Percentiles rank a stretch among this genome's conserved stretches.
phyloP scores from a whole-genome alignment of 345 rosid species.

The Citrus medica region DNA sequence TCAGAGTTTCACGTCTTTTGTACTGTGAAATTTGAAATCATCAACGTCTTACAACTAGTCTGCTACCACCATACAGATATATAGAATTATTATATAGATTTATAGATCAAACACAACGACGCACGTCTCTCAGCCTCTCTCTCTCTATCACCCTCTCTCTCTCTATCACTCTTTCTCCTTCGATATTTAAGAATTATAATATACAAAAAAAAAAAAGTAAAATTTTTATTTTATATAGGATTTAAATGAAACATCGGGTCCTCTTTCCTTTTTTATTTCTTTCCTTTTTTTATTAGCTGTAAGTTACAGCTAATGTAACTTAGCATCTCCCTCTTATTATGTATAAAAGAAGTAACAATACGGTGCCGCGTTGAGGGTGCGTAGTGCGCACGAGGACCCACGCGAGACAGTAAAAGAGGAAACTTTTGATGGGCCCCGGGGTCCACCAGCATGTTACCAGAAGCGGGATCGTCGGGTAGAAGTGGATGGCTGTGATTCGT shows the following conservation, averaged over 20 bases:
- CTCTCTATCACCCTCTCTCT: neutral
- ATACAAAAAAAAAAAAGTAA: neutral
- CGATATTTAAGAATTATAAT: neutral
- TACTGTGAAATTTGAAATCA: neutral
- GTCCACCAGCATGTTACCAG: neutral
- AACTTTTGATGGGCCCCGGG: neutral
- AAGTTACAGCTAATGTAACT: no score
- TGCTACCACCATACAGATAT: no score
- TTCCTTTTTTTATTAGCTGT: neutral
- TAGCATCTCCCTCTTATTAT: neutral
- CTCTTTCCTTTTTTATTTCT: neutral
- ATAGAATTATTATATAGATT: neutral
- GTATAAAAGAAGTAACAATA: no score
- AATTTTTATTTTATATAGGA: no score
- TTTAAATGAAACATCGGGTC: neutral
- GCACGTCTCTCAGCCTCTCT: neutral
- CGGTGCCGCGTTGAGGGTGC: neutral
- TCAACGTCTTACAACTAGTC: neutral
- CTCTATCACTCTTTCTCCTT: no score
- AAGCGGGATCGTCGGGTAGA: neutral
- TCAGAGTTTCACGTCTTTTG: neutral
- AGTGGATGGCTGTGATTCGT: neutral
- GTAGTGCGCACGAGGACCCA: neutral
- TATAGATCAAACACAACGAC: neutral
- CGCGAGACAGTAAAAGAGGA: neutral